Evolutionary conservation across 2,329 filamentous ascomycete species (phyloP).

Genomic region (Beauveria medogensis): DNA sequence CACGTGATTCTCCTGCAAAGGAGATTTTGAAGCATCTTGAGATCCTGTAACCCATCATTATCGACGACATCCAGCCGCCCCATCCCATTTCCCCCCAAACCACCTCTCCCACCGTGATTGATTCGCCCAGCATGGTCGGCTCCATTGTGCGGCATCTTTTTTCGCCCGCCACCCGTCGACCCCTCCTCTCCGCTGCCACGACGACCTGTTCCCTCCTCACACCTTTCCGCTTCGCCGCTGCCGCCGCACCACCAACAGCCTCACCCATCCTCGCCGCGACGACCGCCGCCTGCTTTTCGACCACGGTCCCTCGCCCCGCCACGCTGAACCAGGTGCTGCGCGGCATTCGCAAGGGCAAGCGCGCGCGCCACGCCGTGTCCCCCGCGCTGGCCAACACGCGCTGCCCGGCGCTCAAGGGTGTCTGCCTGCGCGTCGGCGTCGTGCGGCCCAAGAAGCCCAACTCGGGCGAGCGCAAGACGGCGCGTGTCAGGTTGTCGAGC

Average conservation of each 20-base stretch:
- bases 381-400: slow-evolving; percentile 65
- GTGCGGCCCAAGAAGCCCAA: slow-evolving; percentile 98
- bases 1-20: slow-evolving; percentile 6
- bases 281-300: slow-evolving; percentile 40
- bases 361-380: slow-evolving; percentile 77
- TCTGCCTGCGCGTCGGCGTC: slow-evolving; percentile 88
- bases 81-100: background rate
- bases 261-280: slow-evolving; percentile 26
- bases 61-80: background rate
- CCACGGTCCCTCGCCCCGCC: slow-evolving; percentile 46
- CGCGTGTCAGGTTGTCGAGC: slow-evolving; percentile 79
- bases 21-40: background rate
- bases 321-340: slow-evolving; percentile 68
- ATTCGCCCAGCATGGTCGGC: slow-evolving; percentile 26
- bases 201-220: slow-evolving; percentile 20
- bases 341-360: slow-evolving; percentile 71
- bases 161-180: slow-evolving; percentile 22
- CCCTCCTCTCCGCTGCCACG: slow-evolving; percentile 17
- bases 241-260: slow-evolving; percentile 13
- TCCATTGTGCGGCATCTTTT: slow-evolving; percentile 28
- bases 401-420: slow-evolving; percentile 83
- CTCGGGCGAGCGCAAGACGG: slow-evolving; percentile 92
- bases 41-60: background rate
- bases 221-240: slow-evolving; percentile 12
- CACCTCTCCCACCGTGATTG: background rate